Percentiles rank a stretch among this genome's conserved stretches.
Conservation (phyloP, 1,284 basidiomycete species). For the Naganishia albida region DNA sequence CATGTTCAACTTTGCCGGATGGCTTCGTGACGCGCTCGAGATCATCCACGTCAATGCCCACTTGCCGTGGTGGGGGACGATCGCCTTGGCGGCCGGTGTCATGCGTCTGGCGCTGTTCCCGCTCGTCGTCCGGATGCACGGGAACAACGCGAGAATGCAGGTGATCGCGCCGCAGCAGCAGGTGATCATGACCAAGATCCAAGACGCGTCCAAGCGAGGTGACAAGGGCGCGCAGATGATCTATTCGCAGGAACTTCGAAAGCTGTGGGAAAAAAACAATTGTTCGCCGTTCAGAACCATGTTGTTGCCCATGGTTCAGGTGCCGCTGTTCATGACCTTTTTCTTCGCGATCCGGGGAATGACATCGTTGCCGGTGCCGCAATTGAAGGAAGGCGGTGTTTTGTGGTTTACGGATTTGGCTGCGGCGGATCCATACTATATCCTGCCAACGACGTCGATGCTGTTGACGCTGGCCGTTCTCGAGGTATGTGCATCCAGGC, state of each 20-base stretch:
- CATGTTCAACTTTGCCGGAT: slow-evolving; percentile 60
- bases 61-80: slow-evolving; percentile 83
- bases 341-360: slow-evolving; percentile 81
- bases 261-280: slow-evolving; percentile 69
- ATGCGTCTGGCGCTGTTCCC: slow-evolving; percentile 73
- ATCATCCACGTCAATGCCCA: slow-evolving; percentile 70
- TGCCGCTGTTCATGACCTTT: slow-evolving; percentile 77
- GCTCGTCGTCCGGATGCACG: slow-evolving; percentile 65
- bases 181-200: slow-evolving; percentile 60
- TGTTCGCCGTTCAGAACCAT: slow-evolving; percentile 66
- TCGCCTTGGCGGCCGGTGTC: slow-evolving; percentile 68
- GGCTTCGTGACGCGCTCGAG: slow-evolving; percentile 69
- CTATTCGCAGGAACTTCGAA: slow-evolving; percentile 61
- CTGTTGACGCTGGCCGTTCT: slow-evolving; percentile 72
- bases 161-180: slow-evolving; percentile 66
- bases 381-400: slow-evolving; percentile 76
- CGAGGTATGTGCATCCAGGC: slow-evolving; percentile 57
- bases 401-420: slow-evolving; percentile 77
- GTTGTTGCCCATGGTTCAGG: slow-evolving; percentile 67
- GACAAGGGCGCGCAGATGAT: slow-evolving; percentile 63
- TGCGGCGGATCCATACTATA: slow-evolving; percentile 71
- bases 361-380: slow-evolving; percentile 68
- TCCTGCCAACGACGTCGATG: slow-evolving; percentile 70
- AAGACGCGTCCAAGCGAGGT: slow-evolving; percentile 55
- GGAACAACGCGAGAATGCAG: slow-evolving; percentile 69